These are phyloP conservation scores for Rhodotorula babjevae DNA, from an alignment of 768 basidiomycete genomes.

Conservation along the genomic window DNA sequence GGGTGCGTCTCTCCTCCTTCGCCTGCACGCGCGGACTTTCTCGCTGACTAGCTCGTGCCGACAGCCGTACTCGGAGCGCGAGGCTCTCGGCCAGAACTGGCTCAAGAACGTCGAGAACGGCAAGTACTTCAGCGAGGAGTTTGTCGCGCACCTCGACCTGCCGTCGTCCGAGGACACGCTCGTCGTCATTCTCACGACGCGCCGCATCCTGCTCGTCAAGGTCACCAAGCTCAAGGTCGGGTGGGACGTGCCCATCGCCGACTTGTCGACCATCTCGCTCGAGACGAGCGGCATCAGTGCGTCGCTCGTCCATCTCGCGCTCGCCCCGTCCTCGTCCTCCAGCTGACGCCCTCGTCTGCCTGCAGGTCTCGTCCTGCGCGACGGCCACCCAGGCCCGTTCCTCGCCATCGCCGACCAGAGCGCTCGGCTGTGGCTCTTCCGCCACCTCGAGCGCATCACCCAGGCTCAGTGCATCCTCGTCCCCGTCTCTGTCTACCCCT, in stretches of 20 bases:
- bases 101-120: slow-evolving; percentile 91
- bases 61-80: slow-evolving; percentile 81
- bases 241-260: slow-evolving; percentile 79
- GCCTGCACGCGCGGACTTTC: background rate
- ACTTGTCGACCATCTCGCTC: slow-evolving; percentile 78
- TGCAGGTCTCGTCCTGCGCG: slow-evolving; percentile 66
- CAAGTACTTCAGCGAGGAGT: slow-evolving; percentile 71
- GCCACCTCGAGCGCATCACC: slow-evolving; percentile 33
- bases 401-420: slow-evolving; percentile 46
- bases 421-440: slow-evolving; percentile 41
- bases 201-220: slow-evolving; percentile 75
- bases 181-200: slow-evolving; percentile 60
- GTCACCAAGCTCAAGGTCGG: slow-evolving; percentile 75
- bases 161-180: slow-evolving; percentile 40
- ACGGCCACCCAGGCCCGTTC: slow-evolving; percentile 51
- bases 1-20: slow-evolving; percentile 54
- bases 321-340: too few relatives aligned
- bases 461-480: slow-evolving; percentile 5
- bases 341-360: background rate
- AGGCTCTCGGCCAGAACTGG: slow-evolving; percentile 93
- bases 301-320: background rate
- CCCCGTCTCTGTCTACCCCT: background rate
- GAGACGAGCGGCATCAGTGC: slow-evolving; percentile 75
- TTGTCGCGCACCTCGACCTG: slow-evolving; percentile 67
- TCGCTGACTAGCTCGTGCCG: background rate